Percentiles rank a stretch among this genome's conserved stretches.
Conservation (phyloP, 805 yeast species). For the Debaryomyces prosopidis region DNA sequence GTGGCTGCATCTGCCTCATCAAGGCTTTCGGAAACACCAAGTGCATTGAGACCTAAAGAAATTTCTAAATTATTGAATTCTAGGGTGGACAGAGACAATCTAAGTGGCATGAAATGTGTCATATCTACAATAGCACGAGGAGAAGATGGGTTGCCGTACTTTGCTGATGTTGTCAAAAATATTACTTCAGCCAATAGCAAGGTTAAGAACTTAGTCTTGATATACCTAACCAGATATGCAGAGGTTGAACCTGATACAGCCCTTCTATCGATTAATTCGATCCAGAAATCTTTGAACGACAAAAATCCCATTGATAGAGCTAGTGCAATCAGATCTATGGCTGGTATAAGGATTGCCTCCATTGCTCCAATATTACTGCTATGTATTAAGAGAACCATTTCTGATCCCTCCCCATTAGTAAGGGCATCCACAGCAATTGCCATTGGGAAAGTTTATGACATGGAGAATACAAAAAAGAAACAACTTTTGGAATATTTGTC, state of each 20-base stretch:
- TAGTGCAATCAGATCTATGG: constrained; percentile 72
- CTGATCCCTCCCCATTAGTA: constrained; percentile 77
- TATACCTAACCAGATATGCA: constrained; percentile 73
- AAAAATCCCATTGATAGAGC: constrained; percentile 68
- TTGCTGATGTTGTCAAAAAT: constrained; percentile 89
- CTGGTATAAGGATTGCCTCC: constrained; percentile 81
- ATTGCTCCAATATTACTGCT: constrained; percentile 76
- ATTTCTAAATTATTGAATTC: constrained; percentile 68
- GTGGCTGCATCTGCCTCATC: constrained; percentile 82
- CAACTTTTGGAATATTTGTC: constrained; percentile 54
- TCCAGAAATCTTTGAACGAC: constrained; percentile 79
- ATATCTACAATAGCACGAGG: constrained; percentile 40
- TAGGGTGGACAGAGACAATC: constrained; percentile 54
- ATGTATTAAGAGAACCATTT: constrained; percentile 64
- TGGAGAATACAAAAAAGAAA: constrained; percentile 41
- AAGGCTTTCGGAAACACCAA: constrained; percentile 61
- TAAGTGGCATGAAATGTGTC: constrained; percentile 44
- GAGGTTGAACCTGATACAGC: constrained; percentile 89
- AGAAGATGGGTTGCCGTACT: constrained; percentile 45
- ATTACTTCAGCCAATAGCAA: constrained; percentile 65
- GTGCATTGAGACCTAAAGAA: constrained; percentile 61
- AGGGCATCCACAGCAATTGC: constrained; percentile 80
- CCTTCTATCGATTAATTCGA: constrained; percentile 82
- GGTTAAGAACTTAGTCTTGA: constrained; percentile 73
- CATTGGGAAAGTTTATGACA: constrained; percentile 53